Conservation (phyloP, 2,329 filamentous ascomycete genomes). For the Bipolaris cookei region DNA sequence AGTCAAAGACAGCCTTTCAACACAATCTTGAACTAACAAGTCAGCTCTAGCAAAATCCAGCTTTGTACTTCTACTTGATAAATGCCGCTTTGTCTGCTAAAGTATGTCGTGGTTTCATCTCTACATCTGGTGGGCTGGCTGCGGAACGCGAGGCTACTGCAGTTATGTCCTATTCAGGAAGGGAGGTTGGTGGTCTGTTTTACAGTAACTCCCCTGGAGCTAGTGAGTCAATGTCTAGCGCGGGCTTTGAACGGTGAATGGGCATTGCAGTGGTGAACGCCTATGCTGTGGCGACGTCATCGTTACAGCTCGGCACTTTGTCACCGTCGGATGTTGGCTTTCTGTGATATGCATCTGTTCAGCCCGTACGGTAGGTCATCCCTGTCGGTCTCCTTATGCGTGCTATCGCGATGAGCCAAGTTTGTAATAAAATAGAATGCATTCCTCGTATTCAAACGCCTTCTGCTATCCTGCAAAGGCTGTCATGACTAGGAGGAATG, state of each 20-base stretch:
- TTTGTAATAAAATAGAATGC: not conserved
- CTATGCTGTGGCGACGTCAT: no score
- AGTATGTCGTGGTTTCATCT: slow-evolving; percentile 70
- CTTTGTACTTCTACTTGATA: slow-evolving; percentile 66
- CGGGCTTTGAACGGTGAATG: slow-evolving; percentile 59
- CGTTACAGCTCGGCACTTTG: not conserved
- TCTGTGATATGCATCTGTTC: not conserved
- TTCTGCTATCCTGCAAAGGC: not conserved
- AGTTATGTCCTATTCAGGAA: slow-evolving; percentile 56
- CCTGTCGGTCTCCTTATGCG: not conserved
- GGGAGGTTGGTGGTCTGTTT: slow-evolving; percentile 59
- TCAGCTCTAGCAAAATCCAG: slow-evolving; percentile 66
- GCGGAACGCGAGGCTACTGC: slow-evolving; percentile 62
- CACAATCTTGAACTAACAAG: slow-evolving; percentile 56
- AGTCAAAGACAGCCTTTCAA: slow-evolving; percentile 66
- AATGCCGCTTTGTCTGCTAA: slow-evolving; percentile 67
- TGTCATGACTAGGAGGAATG: slow-evolving; percentile 1
- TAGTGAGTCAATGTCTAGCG: slow-evolving; percentile 65
- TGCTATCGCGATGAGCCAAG: not conserved
- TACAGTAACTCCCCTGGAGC: slow-evolving; percentile 66
- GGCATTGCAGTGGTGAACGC: slow-evolving; percentile 26
- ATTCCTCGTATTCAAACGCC: not conserved
- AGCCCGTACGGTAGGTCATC: no score
- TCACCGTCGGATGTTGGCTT: not conserved
- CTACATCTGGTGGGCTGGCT: slow-evolving; percentile 70